A percentile compares a stretch with the other conserved stretches of the same genome.
These are phyloP conservation scores for Fomitopsis palustris DNA, from an alignment of 1,284 basidiomycete species.

Conservation along the genomic window DNA sequence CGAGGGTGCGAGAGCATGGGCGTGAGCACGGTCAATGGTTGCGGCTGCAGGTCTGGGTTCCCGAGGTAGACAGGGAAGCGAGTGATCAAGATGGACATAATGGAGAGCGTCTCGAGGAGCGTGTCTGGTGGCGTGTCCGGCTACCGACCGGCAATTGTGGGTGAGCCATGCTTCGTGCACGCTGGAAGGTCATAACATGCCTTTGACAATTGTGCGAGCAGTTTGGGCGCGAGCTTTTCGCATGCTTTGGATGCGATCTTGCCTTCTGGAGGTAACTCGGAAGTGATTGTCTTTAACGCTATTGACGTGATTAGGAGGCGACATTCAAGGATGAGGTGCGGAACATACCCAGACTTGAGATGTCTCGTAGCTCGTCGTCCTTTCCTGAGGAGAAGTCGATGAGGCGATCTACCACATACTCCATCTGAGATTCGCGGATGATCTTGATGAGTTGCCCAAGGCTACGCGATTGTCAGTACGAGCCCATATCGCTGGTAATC, in stretches of 20 bases:
- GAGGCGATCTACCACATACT: conserved; percentile 82
- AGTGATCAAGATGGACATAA: conserved; percentile 86
- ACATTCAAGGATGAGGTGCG: conserved; percentile 1
- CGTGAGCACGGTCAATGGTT: conserved; percentile 70
- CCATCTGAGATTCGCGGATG: conserved; percentile 79
- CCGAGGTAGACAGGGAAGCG: conserved; percentile 80
- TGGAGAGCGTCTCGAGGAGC: conserved; percentile 85
- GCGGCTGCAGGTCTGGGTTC: conserved; percentile 45
- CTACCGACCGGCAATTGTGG: conserved; percentile 29
- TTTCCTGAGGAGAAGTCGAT: conserved; percentile 82
- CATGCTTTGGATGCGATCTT: conserved; percentile 79
- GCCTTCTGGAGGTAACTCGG: conserved; percentile 81
- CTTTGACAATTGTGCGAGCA: conserved; percentile 74
- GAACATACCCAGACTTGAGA: conserved; percentile 81
- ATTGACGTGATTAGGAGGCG: not conserved
- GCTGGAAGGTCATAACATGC: conserved; percentile 40
- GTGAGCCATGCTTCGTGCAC: not conserved
- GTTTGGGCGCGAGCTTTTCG: conserved; percentile 81
- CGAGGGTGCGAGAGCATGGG: conserved; percentile 76
- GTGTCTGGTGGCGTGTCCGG: conserved; percentile 77
- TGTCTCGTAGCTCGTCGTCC: conserved; percentile 90
- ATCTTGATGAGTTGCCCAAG: conserved; percentile 86
- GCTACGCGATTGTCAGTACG: conserved; percentile 35
- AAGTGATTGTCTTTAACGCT: conserved; percentile 94
- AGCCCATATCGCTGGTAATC: not conserved